Evolutionary conservation across 1,284 basidiomycete species (phyloP), one percentile per base, ranked within the genome.

Genomic region (Tilletia indica): DNA sequence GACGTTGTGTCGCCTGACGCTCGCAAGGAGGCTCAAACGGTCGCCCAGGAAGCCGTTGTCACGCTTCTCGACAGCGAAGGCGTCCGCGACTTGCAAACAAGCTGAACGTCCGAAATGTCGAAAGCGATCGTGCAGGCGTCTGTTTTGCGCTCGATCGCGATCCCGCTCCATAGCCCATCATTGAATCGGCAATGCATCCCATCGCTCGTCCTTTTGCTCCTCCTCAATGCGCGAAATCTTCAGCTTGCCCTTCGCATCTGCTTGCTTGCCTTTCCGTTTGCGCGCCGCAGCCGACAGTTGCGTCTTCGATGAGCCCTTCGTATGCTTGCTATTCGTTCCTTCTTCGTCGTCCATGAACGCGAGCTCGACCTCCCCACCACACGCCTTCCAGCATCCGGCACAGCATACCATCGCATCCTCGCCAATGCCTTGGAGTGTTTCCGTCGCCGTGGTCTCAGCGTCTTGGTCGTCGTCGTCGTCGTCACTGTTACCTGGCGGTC

Each of bases 141-240:
- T 2, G 47, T 48, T n/a, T n/a, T n/a, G n/a, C n/a, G n/a, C n/a
- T n/a, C n/a, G n/a, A n/a, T n/a, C n/a, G n/a, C n/a, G n/a, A n/a
- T n/a, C n/a, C n/a, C n/a, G n/a, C 47, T 48, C 25, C 25, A 31
- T 31, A 0, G 25, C 25, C 25, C 25, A 31, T 31, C 25, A 58
- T 58, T 12, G 25, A 58, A 58, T 58, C 25, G 56, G 56, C 21
- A 58, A 58, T 31, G 56, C 56, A 5, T 58, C 56, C 56, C 56
- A 58, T 12, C 3, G 42, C 42, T 3, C 42, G 42, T 45, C 42
- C 42, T 45, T 14, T 9, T 45, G 42, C 42, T 45, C 42, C 14
- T 14, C 9, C 14, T 45, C 42, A 45, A 14, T 45, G 42, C 14
- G 42, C 3, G 42, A 45, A 45, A 45, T 45, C 42, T 45, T 45